Conservation (phyloP, 2,329 filamentous ascomycete species). For the Ustulina deusta region DNA sequence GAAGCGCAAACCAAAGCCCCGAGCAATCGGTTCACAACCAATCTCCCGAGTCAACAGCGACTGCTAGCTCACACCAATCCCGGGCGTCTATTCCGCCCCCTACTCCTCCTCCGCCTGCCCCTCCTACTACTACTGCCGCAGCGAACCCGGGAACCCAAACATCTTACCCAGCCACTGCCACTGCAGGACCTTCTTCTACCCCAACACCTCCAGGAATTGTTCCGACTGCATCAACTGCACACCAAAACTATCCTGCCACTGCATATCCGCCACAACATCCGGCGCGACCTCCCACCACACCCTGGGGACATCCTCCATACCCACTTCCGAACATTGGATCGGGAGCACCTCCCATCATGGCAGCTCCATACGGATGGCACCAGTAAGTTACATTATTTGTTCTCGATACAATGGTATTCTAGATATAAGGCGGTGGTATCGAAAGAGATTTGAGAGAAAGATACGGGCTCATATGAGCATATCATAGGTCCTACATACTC, state of each 20-base stretch:
- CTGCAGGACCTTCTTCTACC: background rate
- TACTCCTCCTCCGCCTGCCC: background rate
- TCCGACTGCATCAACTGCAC: background rate
- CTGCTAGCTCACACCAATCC: background rate
- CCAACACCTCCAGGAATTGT: background rate
- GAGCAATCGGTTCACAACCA: background rate
- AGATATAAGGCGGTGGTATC: background rate
- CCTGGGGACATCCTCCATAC: constrained; percentile 5
- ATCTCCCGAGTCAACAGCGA: background rate
- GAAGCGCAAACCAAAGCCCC: background rate
- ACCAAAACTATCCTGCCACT: background rate
- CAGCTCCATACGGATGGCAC: background rate
- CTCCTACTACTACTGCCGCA: background rate
- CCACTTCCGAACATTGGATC: background rate
- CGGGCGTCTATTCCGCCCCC: background rate
- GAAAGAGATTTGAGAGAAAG: background rate
- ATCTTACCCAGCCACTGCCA: background rate
- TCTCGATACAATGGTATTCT: background rate
- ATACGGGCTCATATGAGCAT: background rate
- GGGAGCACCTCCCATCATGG: background rate
- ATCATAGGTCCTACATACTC: background rate
- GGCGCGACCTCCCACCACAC: background rate
- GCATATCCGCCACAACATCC: constrained; percentile 3
- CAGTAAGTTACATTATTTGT: constrained; percentile 25
- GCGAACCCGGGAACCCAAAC: background rate